Base-by-base conservation (phyloP, 805 yeast genomes). In the Jamesozyma spencerorum region DNA sequence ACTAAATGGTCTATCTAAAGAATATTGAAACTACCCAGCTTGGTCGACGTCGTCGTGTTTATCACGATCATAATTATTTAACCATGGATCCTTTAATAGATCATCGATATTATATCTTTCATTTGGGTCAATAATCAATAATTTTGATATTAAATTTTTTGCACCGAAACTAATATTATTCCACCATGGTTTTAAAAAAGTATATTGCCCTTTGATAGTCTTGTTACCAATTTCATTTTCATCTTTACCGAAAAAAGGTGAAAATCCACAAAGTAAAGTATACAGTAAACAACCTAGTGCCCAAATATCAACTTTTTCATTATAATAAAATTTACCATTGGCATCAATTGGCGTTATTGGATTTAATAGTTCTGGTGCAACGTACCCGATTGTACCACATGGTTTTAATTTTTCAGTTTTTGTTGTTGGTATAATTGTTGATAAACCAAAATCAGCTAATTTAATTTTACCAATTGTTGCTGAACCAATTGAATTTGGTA, bases 361-460 rank as follows among this genome's bases (percentile, higher is more conserved):
- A 77, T 36, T 90, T 96, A 54, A 90, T 86, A 14, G 17, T 62
- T 90, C 98, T 0, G 98, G 97, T 0, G 97, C 97, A 3, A 97
- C 86, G 57, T 90, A 90, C 3, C 97, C 96, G 15, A 90, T 94
- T 1, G 98, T 90, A 32, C 98, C 98, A 64, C 97, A 92, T 0
- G 98, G 98, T 15, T 31, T 31, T 6, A 31, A 1, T 97, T 90
- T 70, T 85, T 85, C 18, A 96, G 82, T 52, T 81, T 83, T 38
- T 78, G 72, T 18, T 19, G 31, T 53, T 80, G 83, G 79, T 85
- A 81, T 29, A 87, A 75, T 54, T 85, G 82, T 62, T 5, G 95
- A 85, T 17, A 90, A 68, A 0, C 98, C 98, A 63, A 90, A 90
- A 59, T 90, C 98, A 1, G 97, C 97, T 38, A 90, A 67, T 60